Evolutionary conservation across 1,139 yeast species (phyloP), one percentile per base, ranked within the genome.

Genomic region (Debaryomycetaceae sp.): DNA sequence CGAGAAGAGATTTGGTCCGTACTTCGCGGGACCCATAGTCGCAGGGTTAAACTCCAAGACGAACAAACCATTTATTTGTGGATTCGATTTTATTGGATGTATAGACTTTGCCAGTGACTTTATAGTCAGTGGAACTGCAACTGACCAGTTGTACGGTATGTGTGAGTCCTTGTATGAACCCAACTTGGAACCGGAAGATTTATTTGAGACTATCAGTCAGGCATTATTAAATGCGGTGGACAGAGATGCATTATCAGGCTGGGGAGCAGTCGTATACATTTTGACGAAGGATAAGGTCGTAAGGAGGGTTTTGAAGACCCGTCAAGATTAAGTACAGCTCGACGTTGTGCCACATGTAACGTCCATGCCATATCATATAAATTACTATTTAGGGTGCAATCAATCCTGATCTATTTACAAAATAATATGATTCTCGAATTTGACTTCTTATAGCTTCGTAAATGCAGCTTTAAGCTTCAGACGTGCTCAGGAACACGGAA

Each of bases 101-200:
- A 89, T 93, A 58, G 99, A 95, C 65, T 87, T 80, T 58, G 96
- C 98, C 44, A 81, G 89, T 57, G 99, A 93, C 68, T 95, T 95
- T 64, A 89, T 89, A 38, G 99, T 95, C n/a, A 77, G 93, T 51
- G 99, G 99, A 47, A 95, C 99, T 2, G 98, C 98, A 5, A 72
- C 90, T 23, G 97, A 93, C 61, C 99, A 95, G 69, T 75, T 95
- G 49, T 93, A 85, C 61, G 99, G 99, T 67, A 93, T 93, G 98
- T 95, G 99, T 69, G 99, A 93, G 70, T 80, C 95, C n/a, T 75
- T 95, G 49, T 93, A 89, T 68, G 98, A 93, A 66, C 98, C 98
- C 36, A 72, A 86, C 60, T 75, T 93, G 57, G 97, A 83, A 65
- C 93, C 99, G 5, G 99, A 95, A 55, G 97, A 93, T 63, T 75